Percentiles rank a stretch among this genome's conserved stretches.
Evolutionary conservation across 208 protist species (phyloP).

Genomic region (Leishmania lainsoni): DNA sequence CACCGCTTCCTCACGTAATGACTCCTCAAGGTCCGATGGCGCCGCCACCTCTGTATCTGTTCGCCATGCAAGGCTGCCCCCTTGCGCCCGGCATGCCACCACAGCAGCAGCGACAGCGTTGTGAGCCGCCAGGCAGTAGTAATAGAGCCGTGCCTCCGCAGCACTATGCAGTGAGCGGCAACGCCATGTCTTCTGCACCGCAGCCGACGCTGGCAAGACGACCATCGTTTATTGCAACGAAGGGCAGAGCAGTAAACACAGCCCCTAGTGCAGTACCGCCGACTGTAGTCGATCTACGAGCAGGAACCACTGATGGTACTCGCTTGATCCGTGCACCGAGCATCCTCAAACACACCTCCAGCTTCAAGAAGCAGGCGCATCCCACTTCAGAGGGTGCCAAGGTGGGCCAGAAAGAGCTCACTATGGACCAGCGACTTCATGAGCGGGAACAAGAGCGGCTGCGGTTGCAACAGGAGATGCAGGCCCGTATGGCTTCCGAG

Average conservation of each 20-base stretch:
- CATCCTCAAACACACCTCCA: constrained; percentile 30
- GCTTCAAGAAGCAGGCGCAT: constrained; percentile 39
- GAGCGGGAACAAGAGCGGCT: constrained; percentile 17
- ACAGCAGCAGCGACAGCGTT: not conserved
- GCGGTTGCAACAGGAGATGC: constrained; percentile 20
- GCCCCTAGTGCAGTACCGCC: not conserved
- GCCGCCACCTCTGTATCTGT: constrained; percentile 23
- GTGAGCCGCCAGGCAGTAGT: too few species aligned
- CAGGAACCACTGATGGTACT: not conserved
- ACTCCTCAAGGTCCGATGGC: constrained; percentile 10
- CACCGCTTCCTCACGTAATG: constrained; percentile 24
- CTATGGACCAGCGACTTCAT: constrained; percentile 10
- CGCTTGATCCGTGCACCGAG: constrained; percentile 19
- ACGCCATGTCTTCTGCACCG: not conserved
- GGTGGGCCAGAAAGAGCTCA: constrained; percentile 4
- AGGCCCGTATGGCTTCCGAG: constrained; percentile 5
- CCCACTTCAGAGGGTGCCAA: constrained; percentile 6
- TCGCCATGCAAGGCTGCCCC: constrained; percentile 1
- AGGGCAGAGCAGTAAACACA: not conserved
- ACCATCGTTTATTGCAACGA: not conserved
- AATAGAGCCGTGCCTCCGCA: not conserved
- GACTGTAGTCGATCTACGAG: not conserved
- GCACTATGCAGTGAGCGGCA: not conserved
- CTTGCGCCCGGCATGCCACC: not conserved
- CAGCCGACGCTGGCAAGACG: not conserved